phyloP scores from a whole-genome alignment of 2,329 filamentous ascomycete species.

The Stachybotrys chartarum region DNA sequence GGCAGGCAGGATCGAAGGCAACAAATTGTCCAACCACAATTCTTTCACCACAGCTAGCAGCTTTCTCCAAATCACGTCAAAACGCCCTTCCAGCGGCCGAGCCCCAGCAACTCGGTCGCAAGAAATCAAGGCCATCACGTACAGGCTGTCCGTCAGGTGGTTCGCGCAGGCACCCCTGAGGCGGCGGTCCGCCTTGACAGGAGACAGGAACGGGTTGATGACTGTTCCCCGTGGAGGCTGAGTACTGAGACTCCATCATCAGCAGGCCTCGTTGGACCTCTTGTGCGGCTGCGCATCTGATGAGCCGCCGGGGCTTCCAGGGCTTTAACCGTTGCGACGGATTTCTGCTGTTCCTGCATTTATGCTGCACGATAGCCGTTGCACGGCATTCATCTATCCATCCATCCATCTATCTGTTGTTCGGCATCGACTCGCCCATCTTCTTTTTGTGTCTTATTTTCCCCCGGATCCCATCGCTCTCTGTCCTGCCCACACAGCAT shows the following conservation, averaged over 20 bases:
- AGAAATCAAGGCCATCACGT: neutral
- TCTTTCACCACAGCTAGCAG: no score
- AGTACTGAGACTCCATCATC: constrained; percentile 28
- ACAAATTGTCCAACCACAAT: no score
- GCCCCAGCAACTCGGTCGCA: no score
- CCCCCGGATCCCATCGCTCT: no score
- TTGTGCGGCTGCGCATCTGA: constrained; percentile 13
- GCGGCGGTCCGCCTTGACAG: neutral
- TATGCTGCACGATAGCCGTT: constrained; percentile 6
- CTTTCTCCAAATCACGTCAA: no score
- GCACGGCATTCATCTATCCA: neutral
- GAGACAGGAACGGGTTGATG: constrained; percentile 10
- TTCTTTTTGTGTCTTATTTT: no score
- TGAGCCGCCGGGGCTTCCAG: constrained; percentile 5
- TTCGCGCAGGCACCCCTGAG: neutral
- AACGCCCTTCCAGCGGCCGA: no score
- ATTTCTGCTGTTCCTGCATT: constrained; percentile 10
- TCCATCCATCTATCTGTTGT: neutral
- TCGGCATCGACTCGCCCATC: no score
- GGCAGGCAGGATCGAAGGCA: no score
- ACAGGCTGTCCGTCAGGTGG: neutral
- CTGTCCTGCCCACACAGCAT: no score
- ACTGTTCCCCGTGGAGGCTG: constrained; percentile 28
- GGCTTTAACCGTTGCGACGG: neutral
- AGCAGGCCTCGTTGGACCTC: constrained; percentile 27